Base-by-base conservation (phyloP, 2,329 filamentous ascomycete genomes). In the Gyromitra esculenta region DNA sequence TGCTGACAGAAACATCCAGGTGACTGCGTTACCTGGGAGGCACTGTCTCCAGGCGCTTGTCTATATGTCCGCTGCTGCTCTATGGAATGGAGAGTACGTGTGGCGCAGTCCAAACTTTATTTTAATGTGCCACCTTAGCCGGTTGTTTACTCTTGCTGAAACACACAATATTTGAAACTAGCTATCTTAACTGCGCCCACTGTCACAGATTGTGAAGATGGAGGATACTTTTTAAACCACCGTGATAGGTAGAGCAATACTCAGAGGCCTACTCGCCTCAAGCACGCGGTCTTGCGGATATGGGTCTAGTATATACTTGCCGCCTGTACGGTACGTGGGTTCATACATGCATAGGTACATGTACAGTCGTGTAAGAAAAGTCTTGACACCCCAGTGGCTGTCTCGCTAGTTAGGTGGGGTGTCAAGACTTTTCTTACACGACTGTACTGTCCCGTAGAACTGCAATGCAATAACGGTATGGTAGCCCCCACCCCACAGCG, bases 31-130 rank as follows among this genome's bases (percentile, higher is more conserved):
- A 52, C 4, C 18, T 18, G 45, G 4, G 41, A 7, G 9, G 1
- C 43, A 2, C 43, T 13, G 15, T 45, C 15, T 45, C 43, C 5
- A 45, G 43, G 1, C 43, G 43, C 9, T 15, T 45, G 43, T 13
- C 43, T 13, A 18, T 50, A 18, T 50, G 7, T n/a, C 18, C 9
- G 5, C 1, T 6, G 15, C 41, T 45, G 18, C 18, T 57, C 15
- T 57, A 11, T 25, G 25, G 54, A 56, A 11, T 35, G 9, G 25
- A 35, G 15, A 37, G 18, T 37, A 1, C 54, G 15, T 57, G 54
- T 57, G 54, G 54, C 54, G 54, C 31, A 57, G 54, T 1, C 11
- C 1, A 37, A 57, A 57, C 54, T 37, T 37, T 57, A 57, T 57
- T 57, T 57, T 37, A 31, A 57, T 37, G 48, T 52, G 31, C 54